A percentile compares a stretch with the other conserved stretches of the same genome.
These are phyloP conservation scores for Lagenidium giganteum DNA, from an alignment of 352 stramenopile genomes.

Conservation along the genomic window DNA sequence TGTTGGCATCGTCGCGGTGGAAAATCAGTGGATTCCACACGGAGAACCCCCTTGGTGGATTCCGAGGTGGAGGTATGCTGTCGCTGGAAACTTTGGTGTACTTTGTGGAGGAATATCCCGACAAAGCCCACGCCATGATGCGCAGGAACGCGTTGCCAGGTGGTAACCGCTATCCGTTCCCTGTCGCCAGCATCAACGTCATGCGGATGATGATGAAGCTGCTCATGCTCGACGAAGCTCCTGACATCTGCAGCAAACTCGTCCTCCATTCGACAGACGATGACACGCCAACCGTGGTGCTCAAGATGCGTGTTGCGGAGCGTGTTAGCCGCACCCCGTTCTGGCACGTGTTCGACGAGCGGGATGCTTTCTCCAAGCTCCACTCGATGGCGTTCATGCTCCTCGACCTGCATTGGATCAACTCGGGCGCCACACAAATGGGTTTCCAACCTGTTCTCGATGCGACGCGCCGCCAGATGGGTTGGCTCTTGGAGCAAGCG, in stretches of 20 bases:
- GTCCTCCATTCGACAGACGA: constrained; percentile 33
- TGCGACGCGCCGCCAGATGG: constrained; percentile 59
- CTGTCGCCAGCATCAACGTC: constrained; percentile 70
- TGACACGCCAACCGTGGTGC: constrained; percentile 29
- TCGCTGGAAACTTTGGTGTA: constrained; percentile 60
- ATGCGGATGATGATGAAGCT: constrained; percentile 74
- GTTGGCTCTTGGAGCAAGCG: constrained; percentile 62
- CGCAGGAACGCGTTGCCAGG: constrained; percentile 45
- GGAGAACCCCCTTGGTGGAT: constrained; percentile 52
- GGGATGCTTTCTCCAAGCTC: constrained; percentile 52
- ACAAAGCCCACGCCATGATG: constrained; percentile 66
- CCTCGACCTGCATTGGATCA: constrained; percentile 62
- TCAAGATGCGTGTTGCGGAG: constrained; percentile 56
- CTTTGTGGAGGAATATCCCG: constrained; percentile 62
- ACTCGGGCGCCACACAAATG: constrained; percentile 67
- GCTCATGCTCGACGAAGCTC: constrained; percentile 60
- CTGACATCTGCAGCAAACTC: constrained; percentile 53
- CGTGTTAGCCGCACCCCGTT: constrained; percentile 63
- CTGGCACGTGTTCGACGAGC: constrained; percentile 63
- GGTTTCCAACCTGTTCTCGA: constrained; percentile 66
- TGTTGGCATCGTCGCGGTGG: constrained; percentile 51
- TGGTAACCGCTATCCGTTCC: constrained; percentile 65
- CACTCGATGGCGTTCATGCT: constrained; percentile 74
- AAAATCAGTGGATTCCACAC: constrained; percentile 64
- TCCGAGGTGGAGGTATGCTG: constrained; percentile 57